Evolutionary conservation across 495 filamentous ascomycete genomes (phyloP).

Genomic region (Neurospora cerealis): DNA sequence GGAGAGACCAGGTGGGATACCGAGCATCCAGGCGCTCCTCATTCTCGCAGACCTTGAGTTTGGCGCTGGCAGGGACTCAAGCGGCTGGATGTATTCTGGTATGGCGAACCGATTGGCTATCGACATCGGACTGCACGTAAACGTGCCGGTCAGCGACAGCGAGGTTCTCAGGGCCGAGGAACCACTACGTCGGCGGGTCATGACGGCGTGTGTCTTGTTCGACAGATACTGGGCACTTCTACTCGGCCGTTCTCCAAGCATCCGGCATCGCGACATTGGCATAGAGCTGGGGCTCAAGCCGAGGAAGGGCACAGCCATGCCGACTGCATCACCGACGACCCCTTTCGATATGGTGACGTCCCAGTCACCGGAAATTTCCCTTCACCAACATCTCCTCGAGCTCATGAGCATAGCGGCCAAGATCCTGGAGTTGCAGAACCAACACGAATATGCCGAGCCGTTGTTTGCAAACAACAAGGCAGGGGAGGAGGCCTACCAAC

Average conservation of each 20-base stretch:
- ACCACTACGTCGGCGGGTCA: slow-evolving; percentile 27
- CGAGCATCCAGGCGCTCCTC: slow-evolving; percentile 40
- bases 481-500: slow-evolving; percentile 33
- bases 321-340: not conserved
- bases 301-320: slow-evolving; percentile 7
- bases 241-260: slow-evolving; percentile 40
- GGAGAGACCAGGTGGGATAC: slow-evolving; percentile 38
- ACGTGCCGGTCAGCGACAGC: slow-evolving; percentile 32
- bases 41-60: slow-evolving; percentile 44
- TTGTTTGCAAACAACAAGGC: slow-evolving; percentile 18
- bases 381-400: slow-evolving; percentile 37
- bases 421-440: slow-evolving; percentile 33
- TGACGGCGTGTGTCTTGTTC: slow-evolving; percentile 41
- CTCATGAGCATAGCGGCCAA: slow-evolving; percentile 43
- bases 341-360: not conserved
- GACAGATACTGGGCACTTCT: slow-evolving; percentile 44
- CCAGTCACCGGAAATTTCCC: slow-evolving; percentile 26
- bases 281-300: slow-evolving; percentile 27
- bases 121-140: slow-evolving; percentile 41
- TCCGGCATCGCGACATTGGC: slow-evolving; percentile 39
- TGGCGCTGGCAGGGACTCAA: slow-evolving; percentile 38
- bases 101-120: slow-evolving; percentile 38
- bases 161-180: slow-evolving; percentile 14
- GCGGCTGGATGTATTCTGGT: slow-evolving; percentile 45
- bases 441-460: slow-evolving; percentile 1